Evolutionary conservation across 2,329 filamentous ascomycete genomes (phyloP).

Genomic region (Plenodomus lindquistii): DNA sequence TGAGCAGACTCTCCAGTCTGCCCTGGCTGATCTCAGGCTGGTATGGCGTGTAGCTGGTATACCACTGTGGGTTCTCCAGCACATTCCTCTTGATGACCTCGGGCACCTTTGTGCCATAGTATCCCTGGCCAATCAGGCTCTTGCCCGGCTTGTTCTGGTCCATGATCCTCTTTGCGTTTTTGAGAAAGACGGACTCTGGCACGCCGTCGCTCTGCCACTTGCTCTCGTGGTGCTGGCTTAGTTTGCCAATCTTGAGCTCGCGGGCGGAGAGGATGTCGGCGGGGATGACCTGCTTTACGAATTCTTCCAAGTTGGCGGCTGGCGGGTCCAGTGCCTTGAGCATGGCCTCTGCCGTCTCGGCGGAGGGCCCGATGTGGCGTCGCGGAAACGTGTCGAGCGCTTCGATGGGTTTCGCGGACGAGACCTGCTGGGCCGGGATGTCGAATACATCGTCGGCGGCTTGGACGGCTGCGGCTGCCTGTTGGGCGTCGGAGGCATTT

Average conservation of each 20-base stretch:
- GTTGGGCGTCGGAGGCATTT: slow-evolving; percentile 18
- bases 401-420: slow-evolving; percentile 39
- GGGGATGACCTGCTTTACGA: slow-evolving; percentile 83
- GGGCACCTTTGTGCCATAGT: slow-evolving; percentile 84
- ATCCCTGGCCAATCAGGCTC: slow-evolving; percentile 83
- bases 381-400: slow-evolving; percentile 70
- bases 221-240: slow-evolving; percentile 47
- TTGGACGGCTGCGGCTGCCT: slow-evolving; percentile 23
- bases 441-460: slow-evolving; percentile 38
- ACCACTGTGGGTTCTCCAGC: slow-evolving; percentile 92
- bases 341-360: slow-evolving; percentile 74
- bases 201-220: slow-evolving; percentile 41
- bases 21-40: slow-evolving; percentile 98
- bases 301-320: slow-evolving; percentile 73
- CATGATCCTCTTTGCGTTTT: slow-evolving; percentile 58
- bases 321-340: slow-evolving; percentile 77
- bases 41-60: slow-evolving; percentile 97
- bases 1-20: slow-evolving; percentile 85
- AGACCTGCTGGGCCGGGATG: slow-evolving; percentile 23
- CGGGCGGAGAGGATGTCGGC: slow-evolving; percentile 73
- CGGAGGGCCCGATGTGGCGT: slow-evolving; percentile 84
- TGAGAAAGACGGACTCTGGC: slow-evolving; percentile 64
- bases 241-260: slow-evolving; percentile 58
- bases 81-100: slow-evolving; percentile 92
- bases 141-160: slow-evolving; percentile 64